Evolutionary conservation across 208 protist genomes (phyloP).

Genomic region (Trypanosoma platydactyli): DNA sequence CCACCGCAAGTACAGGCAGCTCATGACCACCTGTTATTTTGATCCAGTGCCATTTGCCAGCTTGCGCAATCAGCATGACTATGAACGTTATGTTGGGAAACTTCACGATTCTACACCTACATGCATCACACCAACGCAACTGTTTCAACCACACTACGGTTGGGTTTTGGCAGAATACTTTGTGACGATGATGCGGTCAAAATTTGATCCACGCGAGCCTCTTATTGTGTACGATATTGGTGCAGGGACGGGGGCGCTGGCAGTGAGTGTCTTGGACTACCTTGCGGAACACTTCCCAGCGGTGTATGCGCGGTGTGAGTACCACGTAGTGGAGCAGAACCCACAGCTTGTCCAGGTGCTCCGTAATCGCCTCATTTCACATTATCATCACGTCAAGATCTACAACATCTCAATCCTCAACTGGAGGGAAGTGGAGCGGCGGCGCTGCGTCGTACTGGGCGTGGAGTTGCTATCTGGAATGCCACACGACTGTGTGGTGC

Average conservation of each 20-base stretch:
- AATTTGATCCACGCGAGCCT: slow-evolving; percentile 85
- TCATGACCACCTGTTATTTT: slow-evolving; percentile 87
- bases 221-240: slow-evolving; percentile 90
- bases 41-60: slow-evolving; percentile 80
- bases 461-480: slow-evolving; percentile 82
- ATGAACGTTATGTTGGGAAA: slow-evolving; percentile 67
- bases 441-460: slow-evolving; percentile 74
- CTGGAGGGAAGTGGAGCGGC: slow-evolving; percentile 70
- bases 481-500: slow-evolving; percentile 85
- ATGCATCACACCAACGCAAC: slow-evolving; percentile 79
- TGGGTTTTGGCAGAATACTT: slow-evolving; percentile 88
- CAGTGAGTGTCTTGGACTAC: slow-evolving; percentile 76
- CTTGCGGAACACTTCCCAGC: slow-evolving; percentile 81
- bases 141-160: slow-evolving; percentile 88
- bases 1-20: slow-evolving; percentile 79
- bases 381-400: slow-evolving; percentile 81
- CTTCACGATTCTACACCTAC: slow-evolving; percentile 76
- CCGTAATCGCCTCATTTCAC: slow-evolving; percentile 67
- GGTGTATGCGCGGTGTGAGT: slow-evolving; percentile 78
- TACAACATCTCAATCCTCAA: slow-evolving; percentile 83
- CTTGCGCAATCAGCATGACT: slow-evolving; percentile 83
- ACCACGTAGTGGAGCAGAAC: slow-evolving; percentile 85
- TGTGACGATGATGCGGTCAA: slow-evolving; percentile 68
- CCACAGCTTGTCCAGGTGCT: slow-evolving; percentile 68
- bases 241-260: slow-evolving; percentile 80